Evolutionary conservation across 2,329 filamentous ascomycete species (phyloP).

Genomic region (Aspergillus costaricaensis): DNA sequence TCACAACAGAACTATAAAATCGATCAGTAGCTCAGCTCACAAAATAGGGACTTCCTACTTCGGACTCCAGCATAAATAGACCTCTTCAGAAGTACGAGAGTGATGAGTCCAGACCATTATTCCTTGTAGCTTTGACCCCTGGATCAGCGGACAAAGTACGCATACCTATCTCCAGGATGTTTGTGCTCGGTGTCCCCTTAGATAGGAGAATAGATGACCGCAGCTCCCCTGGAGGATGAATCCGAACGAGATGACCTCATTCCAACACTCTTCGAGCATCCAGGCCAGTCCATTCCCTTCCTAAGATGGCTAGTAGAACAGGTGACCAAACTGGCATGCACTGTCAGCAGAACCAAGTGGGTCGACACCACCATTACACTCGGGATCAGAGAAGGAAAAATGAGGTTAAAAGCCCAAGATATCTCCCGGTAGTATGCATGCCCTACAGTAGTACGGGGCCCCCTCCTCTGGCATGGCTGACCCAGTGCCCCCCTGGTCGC

Average conservation of each 20-base stretch:
- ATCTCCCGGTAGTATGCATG: conserved; percentile 9
- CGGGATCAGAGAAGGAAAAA: background rate
- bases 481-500: conserved; percentile 1
- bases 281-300: conserved; percentile 13
- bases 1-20: background rate
- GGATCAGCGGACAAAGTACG: background rate
- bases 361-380: conserved; percentile 10
- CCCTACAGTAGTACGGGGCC: background rate
- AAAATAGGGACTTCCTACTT: background rate
- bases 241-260: conserved; percentile 3
- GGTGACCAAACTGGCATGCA: conserved; percentile 26
- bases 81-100: background rate
- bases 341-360: conserved; percentile 25
- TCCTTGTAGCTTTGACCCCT: background rate
- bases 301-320: conserved; percentile 21
- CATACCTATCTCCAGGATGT: background rate
- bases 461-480: background rate
- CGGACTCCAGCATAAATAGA: background rate
- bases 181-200: background rate
- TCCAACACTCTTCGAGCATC: background rate
- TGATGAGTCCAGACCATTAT: background rate
- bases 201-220: background rate
- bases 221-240: background rate
- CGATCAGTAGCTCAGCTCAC: background rate
- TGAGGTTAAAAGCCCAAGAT: conserved; percentile 2